Conservation (phyloP, 768 basidiomycete species). For the Suillus subluteus region DNA sequence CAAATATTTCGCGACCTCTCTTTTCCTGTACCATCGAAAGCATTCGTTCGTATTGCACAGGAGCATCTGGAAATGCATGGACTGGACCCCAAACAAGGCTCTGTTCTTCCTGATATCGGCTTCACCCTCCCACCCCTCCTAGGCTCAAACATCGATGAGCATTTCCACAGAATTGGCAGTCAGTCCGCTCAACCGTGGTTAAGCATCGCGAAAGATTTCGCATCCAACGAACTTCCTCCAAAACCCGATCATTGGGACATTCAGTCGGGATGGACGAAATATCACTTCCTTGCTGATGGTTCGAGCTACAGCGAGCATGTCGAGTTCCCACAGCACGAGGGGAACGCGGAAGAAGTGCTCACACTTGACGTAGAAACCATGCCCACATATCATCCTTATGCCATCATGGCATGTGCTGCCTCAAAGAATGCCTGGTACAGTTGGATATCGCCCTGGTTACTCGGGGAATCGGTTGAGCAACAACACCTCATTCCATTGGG, state of each 20-base stretch:
- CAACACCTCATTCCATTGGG: conserved; percentile 80
- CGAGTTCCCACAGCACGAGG: conserved; percentile 63
- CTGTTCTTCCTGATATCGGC: conserved; percentile 76
- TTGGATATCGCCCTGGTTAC: conserved; percentile 95
- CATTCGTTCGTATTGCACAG: conserved; percentile 74
- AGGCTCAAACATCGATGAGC: conserved; percentile 81
- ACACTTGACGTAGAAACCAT: conserved; percentile 95
- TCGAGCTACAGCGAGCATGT: conserved; percentile 77
- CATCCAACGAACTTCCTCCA: conserved; percentile 57
- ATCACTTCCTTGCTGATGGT: conserved; percentile 72
- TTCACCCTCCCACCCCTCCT: conserved; percentile 87
- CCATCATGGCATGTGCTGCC: conserved; percentile 89
- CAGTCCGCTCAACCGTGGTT: conserved; percentile 79
- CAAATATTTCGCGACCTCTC: conserved; percentile 80
- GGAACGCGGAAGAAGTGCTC: conserved; percentile 71
- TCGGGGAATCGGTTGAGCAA: conserved; percentile 58
- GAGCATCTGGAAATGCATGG: conserved; percentile 83
- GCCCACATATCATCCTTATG: conserved; percentile 77
- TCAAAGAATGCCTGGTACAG: conserved; percentile 89
- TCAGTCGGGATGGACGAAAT: conserved; percentile 90
- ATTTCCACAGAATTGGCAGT: conserved; percentile 82
- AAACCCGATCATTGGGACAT: conserved; percentile 56
- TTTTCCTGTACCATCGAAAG: conserved; percentile 61
- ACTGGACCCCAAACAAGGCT: conserved; percentile 79
- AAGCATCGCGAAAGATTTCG: conserved; percentile 62